Conservation (phyloP, 129 eudicot genomes). For the Artemisia argyi region DNA sequence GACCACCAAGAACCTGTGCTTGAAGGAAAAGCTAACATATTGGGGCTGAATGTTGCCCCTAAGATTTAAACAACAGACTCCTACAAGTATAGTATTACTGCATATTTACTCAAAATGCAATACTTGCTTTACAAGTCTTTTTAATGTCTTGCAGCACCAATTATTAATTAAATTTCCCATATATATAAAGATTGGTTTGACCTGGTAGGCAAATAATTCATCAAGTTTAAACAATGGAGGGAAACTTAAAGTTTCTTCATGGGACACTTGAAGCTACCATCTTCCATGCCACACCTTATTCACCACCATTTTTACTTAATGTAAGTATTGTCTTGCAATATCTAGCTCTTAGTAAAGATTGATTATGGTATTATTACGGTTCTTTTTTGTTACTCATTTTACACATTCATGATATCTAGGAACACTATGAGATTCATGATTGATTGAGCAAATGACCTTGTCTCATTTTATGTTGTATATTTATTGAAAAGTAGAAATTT, state of each 20-base stretch:
- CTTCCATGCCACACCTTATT: conserved; percentile 69
- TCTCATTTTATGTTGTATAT: too few relatives aligned
- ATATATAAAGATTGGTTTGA: conserved; percentile 8
- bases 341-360: not conserved
- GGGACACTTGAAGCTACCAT: conserved; percentile 95
- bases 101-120: conserved; percentile 31
- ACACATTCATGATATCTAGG: not conserved
- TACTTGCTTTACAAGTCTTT: conserved; percentile 35
- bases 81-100: conserved; percentile 44
- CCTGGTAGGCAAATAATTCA: conserved; percentile 3
- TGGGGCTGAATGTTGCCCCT: conserved; percentile 45
- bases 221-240: conserved; percentile 37
- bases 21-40: conserved; percentile 54
- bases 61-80: conserved; percentile 45
- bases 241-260: conserved; percentile 54
- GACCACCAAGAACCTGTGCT: conserved; percentile 35
- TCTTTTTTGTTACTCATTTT: not conserved
- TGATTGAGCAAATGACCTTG: too few relatives aligned
- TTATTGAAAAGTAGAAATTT: too few relatives aligned
- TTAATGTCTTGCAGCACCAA: conserved; percentile 29
- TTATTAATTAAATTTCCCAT: conserved; percentile 20
- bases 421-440: too few relatives aligned
- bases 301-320: conserved; percentile 53
- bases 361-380: not conserved
- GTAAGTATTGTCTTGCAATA: conserved; percentile 40